Evolutionary conservation across 371 early-diverging fungal species (phyloP).

Genomic region (Syncephalastrum monosporum): DNA sequence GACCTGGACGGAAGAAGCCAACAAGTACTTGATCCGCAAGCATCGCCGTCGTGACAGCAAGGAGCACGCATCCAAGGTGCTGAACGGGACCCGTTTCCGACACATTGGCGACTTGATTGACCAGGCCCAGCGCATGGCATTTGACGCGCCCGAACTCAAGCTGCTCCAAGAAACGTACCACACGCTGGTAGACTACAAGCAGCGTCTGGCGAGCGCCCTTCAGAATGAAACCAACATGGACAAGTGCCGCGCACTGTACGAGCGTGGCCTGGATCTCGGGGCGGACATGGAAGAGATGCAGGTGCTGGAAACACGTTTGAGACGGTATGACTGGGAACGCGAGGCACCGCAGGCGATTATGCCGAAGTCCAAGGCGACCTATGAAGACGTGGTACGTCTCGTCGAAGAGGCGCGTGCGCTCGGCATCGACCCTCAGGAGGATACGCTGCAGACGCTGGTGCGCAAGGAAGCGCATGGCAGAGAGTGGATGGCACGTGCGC

Average conservation of each 20-base stretch:
- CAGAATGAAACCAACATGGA: no score
- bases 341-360: conserved; percentile 7
- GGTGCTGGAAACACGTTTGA: conserved; percentile 7
- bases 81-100: conserved; percentile 7
- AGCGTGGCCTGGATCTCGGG: conserved; percentile 10
- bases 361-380: neutral
- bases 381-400: conserved; percentile 9
- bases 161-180: conserved; percentile 8
- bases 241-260: conserved; percentile 1
- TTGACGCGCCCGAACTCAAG: conserved; percentile 16
- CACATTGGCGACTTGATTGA: conserved; percentile 15
- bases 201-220: no score
- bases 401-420: conserved; percentile 13
- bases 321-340: conserved; percentile 13
- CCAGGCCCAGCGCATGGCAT: conserved; percentile 9
- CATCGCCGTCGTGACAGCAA: conserved; percentile 21
- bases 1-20: conserved; percentile 20
- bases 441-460: conserved; percentile 7
- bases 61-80: neutral
- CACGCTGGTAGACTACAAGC: conserved; percentile 9
- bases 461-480: conserved; percentile 5
- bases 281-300: conserved; percentile 20
- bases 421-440: neutral
- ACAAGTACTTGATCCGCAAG: conserved; percentile 23
- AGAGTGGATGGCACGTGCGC: conserved; percentile 15